Percentiles rank a stretch among this genome's conserved stretches.
These are phyloP conservation scores for Huiozyma naganishii DNA, from an alignment of 805 yeast genomes.

Conservation along the genomic window DNA sequence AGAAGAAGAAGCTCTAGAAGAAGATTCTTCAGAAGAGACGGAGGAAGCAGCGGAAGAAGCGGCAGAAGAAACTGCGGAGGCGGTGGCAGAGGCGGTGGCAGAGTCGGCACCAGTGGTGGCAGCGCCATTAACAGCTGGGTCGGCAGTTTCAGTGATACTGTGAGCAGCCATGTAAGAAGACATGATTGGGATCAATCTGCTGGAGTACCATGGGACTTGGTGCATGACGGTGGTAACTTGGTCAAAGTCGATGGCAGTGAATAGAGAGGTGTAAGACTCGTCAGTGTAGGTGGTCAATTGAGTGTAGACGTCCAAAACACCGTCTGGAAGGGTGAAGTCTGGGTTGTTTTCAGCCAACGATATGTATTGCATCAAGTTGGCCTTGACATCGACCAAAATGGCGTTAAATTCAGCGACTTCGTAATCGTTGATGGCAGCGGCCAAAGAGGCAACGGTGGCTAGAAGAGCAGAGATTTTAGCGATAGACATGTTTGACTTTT, in stretches of 20 bases:
- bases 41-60: conserved; percentile 5
- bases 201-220: conserved; percentile 29
- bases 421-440: conserved; percentile 8
- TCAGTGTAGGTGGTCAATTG: conserved; percentile 27
- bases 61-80: conserved; percentile 5
- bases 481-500: conserved; percentile 6
- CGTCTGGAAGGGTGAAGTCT: conserved; percentile 14
- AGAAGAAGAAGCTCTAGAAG: conserved; percentile 6
- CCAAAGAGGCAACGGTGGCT: conserved; percentile 12
- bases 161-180: conserved; percentile 10
- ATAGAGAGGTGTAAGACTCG: conserved; percentile 28
- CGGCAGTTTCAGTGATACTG: conserved; percentile 7
- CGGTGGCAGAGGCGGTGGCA: conserved; percentile 4
- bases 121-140: conserved; percentile 6
- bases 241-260: conserved; percentile 20
- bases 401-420: conserved; percentile 18
- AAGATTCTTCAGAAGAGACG: conserved; percentile 3
- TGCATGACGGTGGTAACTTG: conserved; percentile 24
- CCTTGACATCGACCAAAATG: conserved; percentile 15
- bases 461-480: conserved; percentile 10
- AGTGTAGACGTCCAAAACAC: conserved; percentile 16
- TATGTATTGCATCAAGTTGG: conserved; percentile 13
- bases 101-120: conserved; percentile 5
- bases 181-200: conserved; percentile 18
- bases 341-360: conserved; percentile 12